A percentile compares a stretch with the other conserved stretches of the same genome.
Evolutionary conservation across 176 grass and related monocot species (phyloP).

Genomic region (Avena eriantha): DNA sequence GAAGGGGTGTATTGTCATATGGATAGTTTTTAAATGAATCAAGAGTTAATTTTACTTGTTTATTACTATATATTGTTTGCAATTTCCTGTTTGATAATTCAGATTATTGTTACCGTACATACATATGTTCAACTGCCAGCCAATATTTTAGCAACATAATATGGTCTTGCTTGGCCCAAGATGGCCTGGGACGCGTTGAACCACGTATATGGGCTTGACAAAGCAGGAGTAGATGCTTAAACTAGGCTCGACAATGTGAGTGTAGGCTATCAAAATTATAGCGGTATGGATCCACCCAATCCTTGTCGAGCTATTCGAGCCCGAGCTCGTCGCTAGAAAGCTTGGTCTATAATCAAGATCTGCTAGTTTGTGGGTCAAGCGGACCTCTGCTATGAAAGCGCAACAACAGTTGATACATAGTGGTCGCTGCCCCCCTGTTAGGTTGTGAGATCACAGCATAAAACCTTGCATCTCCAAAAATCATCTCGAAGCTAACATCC

Average conservation of each 20-base stretch:
- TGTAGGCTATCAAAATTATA: neutral
- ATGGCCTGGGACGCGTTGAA: neutral
- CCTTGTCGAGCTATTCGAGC: neutral
- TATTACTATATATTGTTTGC: constrained; percentile 17
- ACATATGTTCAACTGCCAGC: neutral
- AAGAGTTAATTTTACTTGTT: neutral
- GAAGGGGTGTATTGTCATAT: neutral
- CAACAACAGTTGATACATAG: neutral
- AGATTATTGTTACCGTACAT: constrained; percentile 10
- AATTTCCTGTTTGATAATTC: neutral
- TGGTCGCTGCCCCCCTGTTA: neutral
- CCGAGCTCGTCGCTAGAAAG: neutral
- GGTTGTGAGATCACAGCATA: neutral
- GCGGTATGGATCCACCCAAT: neutral
- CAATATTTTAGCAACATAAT: neutral
- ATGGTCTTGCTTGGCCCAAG: neutral
- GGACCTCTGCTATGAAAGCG: neutral
- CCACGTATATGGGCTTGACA: neutral
- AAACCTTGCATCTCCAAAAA: constrained; percentile 2
- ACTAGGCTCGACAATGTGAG: neutral
- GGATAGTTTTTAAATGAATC: constrained; percentile 8
- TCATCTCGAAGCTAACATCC: neutral
- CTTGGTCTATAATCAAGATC: neutral
- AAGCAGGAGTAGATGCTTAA: too few relatives aligned
- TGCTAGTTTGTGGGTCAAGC: neutral